Conservation (phyloP, 2,329 filamentous ascomycete species). For the Fusarium nygamai region DNA sequence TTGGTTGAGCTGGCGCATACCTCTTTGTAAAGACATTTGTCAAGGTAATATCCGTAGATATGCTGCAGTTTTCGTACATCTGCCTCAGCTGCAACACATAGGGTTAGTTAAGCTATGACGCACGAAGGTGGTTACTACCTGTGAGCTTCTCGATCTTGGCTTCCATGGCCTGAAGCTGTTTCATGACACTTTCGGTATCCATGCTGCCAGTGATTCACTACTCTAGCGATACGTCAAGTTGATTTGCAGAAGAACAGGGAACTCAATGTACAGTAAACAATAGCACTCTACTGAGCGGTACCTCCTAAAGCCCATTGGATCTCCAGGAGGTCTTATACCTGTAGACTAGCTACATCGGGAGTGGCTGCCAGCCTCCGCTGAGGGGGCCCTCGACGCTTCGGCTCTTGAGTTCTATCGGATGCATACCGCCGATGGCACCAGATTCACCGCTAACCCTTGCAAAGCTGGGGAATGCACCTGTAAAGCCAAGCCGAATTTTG, state of each 20-base stretch:
- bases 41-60: not conserved
- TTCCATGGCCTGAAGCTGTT: not conserved
- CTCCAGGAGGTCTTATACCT: not conserved
- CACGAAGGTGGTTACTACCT: fast-evolving
- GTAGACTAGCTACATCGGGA: not conserved
- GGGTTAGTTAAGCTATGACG: not conserved
- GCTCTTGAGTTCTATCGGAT: not conserved
- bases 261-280: not conserved
- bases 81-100: not conserved
- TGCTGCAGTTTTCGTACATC: not conserved
- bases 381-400: not conserved
- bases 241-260: not conserved
- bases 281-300: not conserved
- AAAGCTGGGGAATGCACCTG: not conserved
- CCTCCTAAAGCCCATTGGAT: not conserved
- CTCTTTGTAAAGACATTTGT: not conserved
- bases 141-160: not conserved
- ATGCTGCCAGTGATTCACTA: not conserved
- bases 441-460: not conserved
- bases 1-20: not conserved
- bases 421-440: not conserved
- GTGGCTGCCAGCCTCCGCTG: not conserved
- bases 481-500: not conserved
- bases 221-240: not conserved
- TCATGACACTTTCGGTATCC: not conserved